Conservation (phyloP, 2,329 filamentous ascomycete species). For the Nectriaceae sp. region DNA sequence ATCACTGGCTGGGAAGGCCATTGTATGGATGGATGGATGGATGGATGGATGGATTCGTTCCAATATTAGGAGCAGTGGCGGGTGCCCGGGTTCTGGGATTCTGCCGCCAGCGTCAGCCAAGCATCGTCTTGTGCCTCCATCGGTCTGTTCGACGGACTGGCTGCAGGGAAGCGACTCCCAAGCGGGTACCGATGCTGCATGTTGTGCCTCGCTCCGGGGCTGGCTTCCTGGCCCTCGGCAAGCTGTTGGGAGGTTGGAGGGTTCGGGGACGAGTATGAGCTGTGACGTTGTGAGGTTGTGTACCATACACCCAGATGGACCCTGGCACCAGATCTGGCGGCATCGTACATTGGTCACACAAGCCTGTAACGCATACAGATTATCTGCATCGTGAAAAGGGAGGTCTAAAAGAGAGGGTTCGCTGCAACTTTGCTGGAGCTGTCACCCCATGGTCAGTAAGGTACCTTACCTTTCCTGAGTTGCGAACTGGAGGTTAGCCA, state of each 20-base stretch:
- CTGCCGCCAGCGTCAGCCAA: conserved; percentile 15
- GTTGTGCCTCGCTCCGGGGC: conserved; percentile 16
- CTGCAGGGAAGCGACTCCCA: conserved; percentile 11
- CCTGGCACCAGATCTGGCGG: conserved; percentile 30
- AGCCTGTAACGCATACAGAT: conserved; percentile 16
- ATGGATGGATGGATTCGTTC: no score
- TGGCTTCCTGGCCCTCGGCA: conserved; percentile 9
- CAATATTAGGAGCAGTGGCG: no score
- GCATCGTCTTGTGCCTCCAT: conserved; percentile 11
- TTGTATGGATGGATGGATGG: neutral
- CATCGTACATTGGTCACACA: conserved; percentile 25
- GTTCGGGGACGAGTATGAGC: neutral
- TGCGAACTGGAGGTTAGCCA: no score
- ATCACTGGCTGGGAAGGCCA: neutral
- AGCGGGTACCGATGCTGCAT: conserved; percentile 27
- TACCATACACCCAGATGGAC: conserved; percentile 9
- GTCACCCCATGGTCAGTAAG: no score
- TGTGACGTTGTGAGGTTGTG: neutral
- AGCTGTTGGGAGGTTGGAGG: neutral
- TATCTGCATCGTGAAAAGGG: no score
- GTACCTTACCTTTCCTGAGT: no score
- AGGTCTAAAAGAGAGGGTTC: no score
- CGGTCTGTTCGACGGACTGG: conserved; percentile 10
- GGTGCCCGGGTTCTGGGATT: conserved; percentile 2
- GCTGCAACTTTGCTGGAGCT: no score